Conservation (phyloP, 768 basidiomycete species). For the Suillus ampliporus region DNA sequence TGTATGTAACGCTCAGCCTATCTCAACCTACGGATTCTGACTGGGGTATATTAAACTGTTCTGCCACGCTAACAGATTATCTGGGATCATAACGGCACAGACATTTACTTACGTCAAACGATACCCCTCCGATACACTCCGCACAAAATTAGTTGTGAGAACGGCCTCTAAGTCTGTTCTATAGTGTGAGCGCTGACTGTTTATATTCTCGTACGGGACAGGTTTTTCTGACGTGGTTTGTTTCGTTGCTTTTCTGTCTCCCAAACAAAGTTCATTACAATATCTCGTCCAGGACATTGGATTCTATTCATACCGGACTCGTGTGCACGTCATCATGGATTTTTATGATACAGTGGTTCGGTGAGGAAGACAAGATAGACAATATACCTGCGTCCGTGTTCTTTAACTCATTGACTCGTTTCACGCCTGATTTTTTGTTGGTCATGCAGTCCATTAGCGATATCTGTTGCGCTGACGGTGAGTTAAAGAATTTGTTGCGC, state of each 20-base stretch:
- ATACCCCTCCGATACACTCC: slow-evolving; percentile 28
- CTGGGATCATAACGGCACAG: slow-evolving; percentile 34
- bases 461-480: slow-evolving; percentile 38
- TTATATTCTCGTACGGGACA: slow-evolving; percentile 2
- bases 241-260: neutral
- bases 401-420: neutral
- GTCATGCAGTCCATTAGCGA: slow-evolving; percentile 16
- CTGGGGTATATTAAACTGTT: neutral
- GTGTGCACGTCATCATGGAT: slow-evolving; percentile 48
- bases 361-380: slow-evolving; percentile 43
- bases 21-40: neutral
- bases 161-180: neutral
- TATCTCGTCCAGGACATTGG: slow-evolving; percentile 34
- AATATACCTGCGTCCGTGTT: slow-evolving; percentile 48
- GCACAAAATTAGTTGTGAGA: slow-evolving; percentile 31
- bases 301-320: slow-evolving; percentile 46
- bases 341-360: slow-evolving; percentile 51
- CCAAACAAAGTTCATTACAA: neutral
- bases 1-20: slow-evolving; percentile 17
- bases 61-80: slow-evolving; percentile 22
- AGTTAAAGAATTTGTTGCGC: neutral
- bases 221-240: slow-evolving; percentile 34
- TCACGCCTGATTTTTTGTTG: slow-evolving; percentile 3
- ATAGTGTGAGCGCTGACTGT: neutral
- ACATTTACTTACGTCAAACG: slow-evolving; percentile 34